Evolutionary conservation across 345 rosid species (phyloP).

Genomic region (Firmiana major): DNA sequence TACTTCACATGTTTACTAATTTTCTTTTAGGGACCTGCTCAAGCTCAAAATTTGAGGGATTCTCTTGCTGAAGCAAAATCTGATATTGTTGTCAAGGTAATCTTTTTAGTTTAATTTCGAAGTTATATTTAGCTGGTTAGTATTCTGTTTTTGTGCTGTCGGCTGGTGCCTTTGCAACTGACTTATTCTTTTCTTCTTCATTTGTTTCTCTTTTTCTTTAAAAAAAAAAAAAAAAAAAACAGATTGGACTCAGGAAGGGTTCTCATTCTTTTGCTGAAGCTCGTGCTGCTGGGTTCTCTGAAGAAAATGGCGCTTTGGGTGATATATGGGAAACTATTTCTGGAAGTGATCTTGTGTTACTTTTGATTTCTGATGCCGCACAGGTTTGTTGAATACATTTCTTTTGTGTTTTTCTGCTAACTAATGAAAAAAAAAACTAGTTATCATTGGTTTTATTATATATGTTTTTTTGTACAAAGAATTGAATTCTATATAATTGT

Average conservation of each 20-base stretch:
- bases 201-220: neutral
- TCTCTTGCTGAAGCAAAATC: conserved; percentile 83
- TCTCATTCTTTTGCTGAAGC: conserved; percentile 86
- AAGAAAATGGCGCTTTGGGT: conserved; percentile 81
- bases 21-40: conserved; percentile 75
- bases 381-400: conserved; percentile 47
- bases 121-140: neutral
- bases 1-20: neutral
- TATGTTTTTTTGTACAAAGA: neutral
- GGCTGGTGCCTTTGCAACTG: neutral
- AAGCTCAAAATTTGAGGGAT: conserved; percentile 91
- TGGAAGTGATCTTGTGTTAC: conserved; percentile 81
- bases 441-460: neutral
- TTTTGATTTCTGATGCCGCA: conserved; percentile 91
- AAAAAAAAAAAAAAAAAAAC: neutral
- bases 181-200: neutral
- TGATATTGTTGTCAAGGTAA: conserved; percentile 76
- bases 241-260: conserved; percentile 92
- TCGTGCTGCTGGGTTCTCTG: conserved; percentile 82
- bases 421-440: neutral
- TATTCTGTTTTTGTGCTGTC: neutral
- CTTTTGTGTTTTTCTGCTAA: neutral
- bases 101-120: neutral
- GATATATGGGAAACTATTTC: conserved; percentile 88
- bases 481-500: neutral